These are phyloP conservation scores for Aspergillus ochraceoroseus DNA, from an alignment of 2,329 filamentous ascomycete genomes.

Conservation along the genomic window DNA sequence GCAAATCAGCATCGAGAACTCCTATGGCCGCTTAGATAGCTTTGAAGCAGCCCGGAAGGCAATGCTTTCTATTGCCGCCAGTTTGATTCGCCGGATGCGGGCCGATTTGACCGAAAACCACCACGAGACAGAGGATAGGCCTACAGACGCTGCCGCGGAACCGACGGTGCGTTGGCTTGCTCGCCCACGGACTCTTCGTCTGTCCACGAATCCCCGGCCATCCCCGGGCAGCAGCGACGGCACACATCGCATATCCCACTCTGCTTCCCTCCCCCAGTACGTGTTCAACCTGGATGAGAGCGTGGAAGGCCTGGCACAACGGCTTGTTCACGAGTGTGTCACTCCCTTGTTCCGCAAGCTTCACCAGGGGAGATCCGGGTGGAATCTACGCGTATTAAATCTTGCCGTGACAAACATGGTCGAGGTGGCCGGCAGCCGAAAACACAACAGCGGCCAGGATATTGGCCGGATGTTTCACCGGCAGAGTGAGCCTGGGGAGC, in stretches of 20 bases:
- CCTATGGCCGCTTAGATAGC: conserved; percentile 67
- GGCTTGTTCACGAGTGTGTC: conserved; percentile 64
- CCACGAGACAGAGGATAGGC: conserved; percentile 33
- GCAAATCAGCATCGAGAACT: conserved; percentile 94
- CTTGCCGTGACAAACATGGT: conserved; percentile 83
- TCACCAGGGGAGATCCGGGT: conserved; percentile 63
- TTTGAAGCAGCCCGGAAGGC: conserved; percentile 62
- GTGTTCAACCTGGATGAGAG: conserved; percentile 61
- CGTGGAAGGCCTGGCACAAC: conserved; percentile 59
- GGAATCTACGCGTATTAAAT: conserved; percentile 81
- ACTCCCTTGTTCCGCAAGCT: conserved; percentile 69
- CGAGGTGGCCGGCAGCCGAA: conserved; percentile 49
- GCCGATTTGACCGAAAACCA: conserved; percentile 61
- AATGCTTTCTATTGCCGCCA: conserved; percentile 62
- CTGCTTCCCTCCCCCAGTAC: conserved; percentile 66
- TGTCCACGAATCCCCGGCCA: conserved; percentile 66
- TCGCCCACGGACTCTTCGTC: conserved; percentile 71
- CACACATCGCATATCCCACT: conserved; percentile 66
- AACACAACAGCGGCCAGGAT: conserved; percentile 61
- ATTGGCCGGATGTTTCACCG: conserved; percentile 77
- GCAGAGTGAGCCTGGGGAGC: too few relatives aligned
- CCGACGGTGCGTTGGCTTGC: conserved; percentile 62
- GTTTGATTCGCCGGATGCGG: conserved; percentile 72
- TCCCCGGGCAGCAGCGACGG: conserved; percentile 51
- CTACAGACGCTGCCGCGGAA: not conserved